A percentile compares a stretch with the other conserved stretches of the same genome.
Evolutionary conservation across 2,329 filamentous ascomycete species (phyloP).

Genomic region (Celoporthe dispersa): DNA sequence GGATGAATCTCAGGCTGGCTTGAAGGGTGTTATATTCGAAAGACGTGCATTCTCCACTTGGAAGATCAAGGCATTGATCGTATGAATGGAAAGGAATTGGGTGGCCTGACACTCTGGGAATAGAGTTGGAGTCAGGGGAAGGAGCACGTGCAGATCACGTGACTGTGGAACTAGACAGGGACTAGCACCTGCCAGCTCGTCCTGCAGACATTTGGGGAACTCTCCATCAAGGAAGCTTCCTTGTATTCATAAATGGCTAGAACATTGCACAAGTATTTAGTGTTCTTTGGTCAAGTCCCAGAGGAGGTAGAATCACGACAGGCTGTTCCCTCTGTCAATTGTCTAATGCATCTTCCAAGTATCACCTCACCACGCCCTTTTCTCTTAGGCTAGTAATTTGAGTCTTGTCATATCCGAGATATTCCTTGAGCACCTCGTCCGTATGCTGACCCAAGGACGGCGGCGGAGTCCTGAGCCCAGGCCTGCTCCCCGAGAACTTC

Average conservation of each 20-base stretch:
- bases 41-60: neutral
- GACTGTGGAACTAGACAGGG: neutral
- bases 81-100: neutral
- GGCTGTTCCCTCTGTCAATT: neutral
- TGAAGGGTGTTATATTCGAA: neutral
- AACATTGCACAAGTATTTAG: neutral
- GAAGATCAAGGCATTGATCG: neutral
- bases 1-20: neutral
- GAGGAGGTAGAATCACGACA: neutral
- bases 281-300: neutral
- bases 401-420: slow-evolving; percentile 63
- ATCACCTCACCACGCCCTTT: slow-evolving; percentile 66
- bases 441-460: slow-evolving; percentile 89
- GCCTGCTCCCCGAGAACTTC: slow-evolving; percentile 85
- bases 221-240: neutral
- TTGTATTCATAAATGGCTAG: neutral
- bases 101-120: neutral
- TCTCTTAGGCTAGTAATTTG: slow-evolving; percentile 67
- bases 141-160: slow-evolving; percentile 29
- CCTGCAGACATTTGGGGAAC: neutral
- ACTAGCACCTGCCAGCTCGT: neutral
- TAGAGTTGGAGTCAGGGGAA: slow-evolving; percentile 5
- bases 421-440: slow-evolving; percentile 69
- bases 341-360: neutral
- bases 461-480: slow-evolving; percentile 76